Evolutionary conservation across 208 protist species (phyloP).

Genomic region (Angomonas desouzai): DNA sequence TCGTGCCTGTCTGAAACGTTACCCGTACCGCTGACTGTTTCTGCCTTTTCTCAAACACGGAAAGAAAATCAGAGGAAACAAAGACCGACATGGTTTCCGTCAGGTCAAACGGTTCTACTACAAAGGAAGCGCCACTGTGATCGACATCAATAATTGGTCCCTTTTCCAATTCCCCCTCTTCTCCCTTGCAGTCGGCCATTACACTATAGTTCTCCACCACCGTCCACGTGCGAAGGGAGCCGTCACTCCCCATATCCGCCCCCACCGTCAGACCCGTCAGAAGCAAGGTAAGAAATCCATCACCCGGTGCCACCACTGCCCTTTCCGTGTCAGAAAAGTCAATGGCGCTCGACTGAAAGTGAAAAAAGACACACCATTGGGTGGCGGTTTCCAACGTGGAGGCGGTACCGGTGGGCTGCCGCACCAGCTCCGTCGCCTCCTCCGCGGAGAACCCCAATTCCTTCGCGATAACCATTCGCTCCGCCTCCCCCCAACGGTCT

Average conservation of each 20-base stretch:
- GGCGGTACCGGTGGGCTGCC: neutral
- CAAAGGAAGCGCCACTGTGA: neutral
- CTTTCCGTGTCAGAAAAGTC: constrained; percentile 4
- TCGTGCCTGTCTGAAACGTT: neutral
- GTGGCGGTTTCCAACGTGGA: neutral
- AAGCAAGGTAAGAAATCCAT: constrained; percentile 6
- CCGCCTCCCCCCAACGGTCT: constrained; percentile 44
- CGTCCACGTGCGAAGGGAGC: neutral
- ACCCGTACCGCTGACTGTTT: neutral
- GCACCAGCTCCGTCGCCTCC: constrained; percentile 19
- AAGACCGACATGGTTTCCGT: neutral
- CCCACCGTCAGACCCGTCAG: neutral
- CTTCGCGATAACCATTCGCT: constrained; percentile 58
- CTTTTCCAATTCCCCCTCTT: neutral
- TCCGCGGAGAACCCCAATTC: constrained; percentile 56
- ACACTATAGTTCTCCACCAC: constrained; percentile 3
- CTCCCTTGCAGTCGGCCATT: neutral
- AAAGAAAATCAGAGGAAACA: neutral
- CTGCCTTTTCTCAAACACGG: neutral
- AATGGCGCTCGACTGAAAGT: constrained; percentile 1
- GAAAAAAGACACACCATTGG: constrained; percentile 10
- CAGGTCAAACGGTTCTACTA: neutral
- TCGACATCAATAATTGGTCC: neutral
- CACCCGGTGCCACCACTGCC: neutral
- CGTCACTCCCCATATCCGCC: neutral